A percentile compares a stretch with the other conserved stretches of the same genome.
phyloP scores from a whole-genome alignment of 106 monocot genomes.

The Amphibolis antarctica region DNA sequence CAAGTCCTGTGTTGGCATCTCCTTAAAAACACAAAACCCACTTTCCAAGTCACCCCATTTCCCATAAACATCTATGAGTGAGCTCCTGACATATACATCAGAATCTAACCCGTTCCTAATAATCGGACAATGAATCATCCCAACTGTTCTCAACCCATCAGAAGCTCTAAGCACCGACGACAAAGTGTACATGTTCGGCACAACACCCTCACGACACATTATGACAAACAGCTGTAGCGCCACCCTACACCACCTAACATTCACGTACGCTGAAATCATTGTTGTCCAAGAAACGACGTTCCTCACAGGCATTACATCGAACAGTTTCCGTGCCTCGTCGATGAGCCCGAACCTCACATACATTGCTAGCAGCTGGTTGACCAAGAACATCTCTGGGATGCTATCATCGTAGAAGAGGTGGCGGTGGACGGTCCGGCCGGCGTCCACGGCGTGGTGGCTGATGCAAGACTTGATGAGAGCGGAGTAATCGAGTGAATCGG shows the following conservation, averaged over 20 bases:
- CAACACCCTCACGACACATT: constrained; percentile 48
- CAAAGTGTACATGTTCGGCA: constrained; percentile 75
- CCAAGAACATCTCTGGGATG: constrained; percentile 28
- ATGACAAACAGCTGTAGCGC: constrained; percentile 28
- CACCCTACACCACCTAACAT: constrained; percentile 9
- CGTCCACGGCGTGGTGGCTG: constrained; percentile 4
- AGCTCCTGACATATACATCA: constrained; percentile 65
- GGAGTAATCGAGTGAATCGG: constrained; percentile 45
- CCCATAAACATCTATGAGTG: constrained; percentile 49
- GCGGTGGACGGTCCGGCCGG: constrained; percentile 37
- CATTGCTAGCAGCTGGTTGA: constrained; percentile 42
- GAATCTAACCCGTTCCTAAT: constrained; percentile 54
- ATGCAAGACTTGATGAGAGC: constrained; percentile 48
- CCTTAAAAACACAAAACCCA: constrained; percentile 39
- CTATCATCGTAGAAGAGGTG: constrained; percentile 22
- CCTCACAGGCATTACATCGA: constrained; percentile 38
- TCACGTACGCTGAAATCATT: constrained; percentile 38
- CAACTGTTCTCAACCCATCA: constrained; percentile 8
- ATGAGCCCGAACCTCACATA: constrained; percentile 44
- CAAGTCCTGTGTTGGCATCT: constrained; percentile 43
- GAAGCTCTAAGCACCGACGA: constrained; percentile 48
- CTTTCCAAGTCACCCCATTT: constrained; percentile 41
- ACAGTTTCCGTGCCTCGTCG: constrained; percentile 42
- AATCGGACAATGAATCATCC: constrained; percentile 35
- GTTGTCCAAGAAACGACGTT: constrained; percentile 73